Evolutionary conservation across 73 alveolate species (phyloP), one percentile per base, ranked within the genome.

Genomic region (Tetrahymena malaccensis): DNA sequence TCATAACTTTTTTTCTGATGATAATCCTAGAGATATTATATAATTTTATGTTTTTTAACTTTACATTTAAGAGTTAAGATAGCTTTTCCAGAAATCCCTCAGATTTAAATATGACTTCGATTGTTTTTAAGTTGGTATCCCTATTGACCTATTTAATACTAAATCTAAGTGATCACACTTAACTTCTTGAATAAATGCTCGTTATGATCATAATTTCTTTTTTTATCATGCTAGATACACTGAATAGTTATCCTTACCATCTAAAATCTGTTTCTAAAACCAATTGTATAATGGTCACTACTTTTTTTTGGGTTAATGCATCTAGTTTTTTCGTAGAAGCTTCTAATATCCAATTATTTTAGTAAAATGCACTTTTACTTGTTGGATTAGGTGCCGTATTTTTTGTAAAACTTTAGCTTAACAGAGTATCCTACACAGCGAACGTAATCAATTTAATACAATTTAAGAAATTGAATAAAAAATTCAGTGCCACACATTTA

Each of bases 381-480:
- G 96, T 94, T 40, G 96, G 96, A 8, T 85, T 94, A 38, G 96
- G 96, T 83, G 93, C 93, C 37, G 85, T 94, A 21, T 94, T 94
- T 27, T 94, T 94, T 33, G 83, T 94, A 84, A 94, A 85, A 85
- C 85, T 94, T 25, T 43, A 57, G 34, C 93, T 94, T 1, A 94
- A 94, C 27, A 85, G 84, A 35, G 43, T 94, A 35, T 83, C 57
- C 56, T 94, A 84, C 85, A 85, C 93, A 43, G 96, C 93, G 6
- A 94, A 94, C 17, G 96, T 94, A 70, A 70, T 22, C 4, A 70
- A n/a, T n/a, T n/a, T n/a, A 70, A 56, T 22, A 9, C 16, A 27
- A 1, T 70, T 70, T 12, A 3, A 70, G 13, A 70, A 4, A 70
- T 13, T 44, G n/a, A n/a, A n/a, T n/a, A n/a, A n/a, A n/a, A n/a